Conservation (phyloP, 768 basidiomycete species). For the Amanita rimosa region DNA sequence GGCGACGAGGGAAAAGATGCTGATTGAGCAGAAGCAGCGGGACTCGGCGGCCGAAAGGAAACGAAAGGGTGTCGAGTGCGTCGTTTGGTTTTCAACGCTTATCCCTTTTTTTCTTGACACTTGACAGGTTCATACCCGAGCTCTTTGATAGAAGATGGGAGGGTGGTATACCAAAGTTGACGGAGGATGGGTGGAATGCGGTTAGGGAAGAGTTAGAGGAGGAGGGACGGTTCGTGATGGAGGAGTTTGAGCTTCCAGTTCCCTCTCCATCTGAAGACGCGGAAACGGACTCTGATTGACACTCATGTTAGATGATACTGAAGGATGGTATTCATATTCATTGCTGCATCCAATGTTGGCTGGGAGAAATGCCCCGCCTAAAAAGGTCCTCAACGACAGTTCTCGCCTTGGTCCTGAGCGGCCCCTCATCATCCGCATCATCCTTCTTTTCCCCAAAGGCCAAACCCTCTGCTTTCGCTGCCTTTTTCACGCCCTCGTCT, state of each 20-base stretch:
- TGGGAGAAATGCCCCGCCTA: constrained; percentile 19
- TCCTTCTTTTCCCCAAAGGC: constrained; percentile 18
- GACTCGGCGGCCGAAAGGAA: constrained; percentile 85
- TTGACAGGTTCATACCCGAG: constrained; percentile 10
- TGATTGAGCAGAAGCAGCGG: constrained; percentile 88
- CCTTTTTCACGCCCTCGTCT: constrained; percentile 34
- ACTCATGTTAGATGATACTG: not conserved
- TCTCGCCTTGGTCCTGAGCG: constrained; percentile 21
- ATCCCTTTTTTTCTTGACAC: not conserved
- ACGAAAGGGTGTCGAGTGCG: constrained; percentile 67
- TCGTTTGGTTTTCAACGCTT: constrained; percentile 12
- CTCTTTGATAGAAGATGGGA: constrained; percentile 6
- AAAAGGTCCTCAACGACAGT: constrained; percentile 19
- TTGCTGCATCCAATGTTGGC: constrained; percentile 17
- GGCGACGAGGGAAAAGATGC: constrained; percentile 85
- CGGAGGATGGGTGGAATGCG: constrained; percentile 3
- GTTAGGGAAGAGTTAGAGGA: constrained; percentile 5
- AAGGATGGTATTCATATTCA: not conserved
- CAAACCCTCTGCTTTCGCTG: constrained; percentile 34
- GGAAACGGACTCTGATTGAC: not conserved
- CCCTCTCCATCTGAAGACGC: not conserved
- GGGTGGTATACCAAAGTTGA: constrained; percentile 3
- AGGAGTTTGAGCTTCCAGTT: not conserved
- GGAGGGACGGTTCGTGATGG: not conserved
- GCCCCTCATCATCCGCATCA: constrained; percentile 12